phyloP scores from a whole-genome alignment of 331 rosid genomes.

The Phaseolus coccineus region DNA sequence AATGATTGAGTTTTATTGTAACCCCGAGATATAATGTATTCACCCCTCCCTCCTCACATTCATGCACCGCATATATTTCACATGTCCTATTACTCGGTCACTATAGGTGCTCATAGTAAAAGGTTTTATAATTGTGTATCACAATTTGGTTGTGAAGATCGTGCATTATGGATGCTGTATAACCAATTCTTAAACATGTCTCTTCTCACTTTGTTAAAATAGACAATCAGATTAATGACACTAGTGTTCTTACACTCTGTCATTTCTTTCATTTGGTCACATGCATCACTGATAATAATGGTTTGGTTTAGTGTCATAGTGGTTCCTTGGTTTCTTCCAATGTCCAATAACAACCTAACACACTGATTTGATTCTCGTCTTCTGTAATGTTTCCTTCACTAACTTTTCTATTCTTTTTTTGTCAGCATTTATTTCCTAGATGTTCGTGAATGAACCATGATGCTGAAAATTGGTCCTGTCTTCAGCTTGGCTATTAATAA shows the following conservation, averaged over 20 bases:
- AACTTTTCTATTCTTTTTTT: not conserved
- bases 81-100: not conserved
- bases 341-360: not conserved
- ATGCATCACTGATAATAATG: not conserved
- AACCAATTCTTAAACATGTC: not conserved
- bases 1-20: slow-evolving; percentile 17
- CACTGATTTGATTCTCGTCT: not conserved
- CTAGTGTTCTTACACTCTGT: not conserved
- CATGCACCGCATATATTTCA: not conserved
- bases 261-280: not conserved
- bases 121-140: not conserved
- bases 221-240: not conserved
- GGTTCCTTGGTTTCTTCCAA: not conserved
- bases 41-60: not conserved
- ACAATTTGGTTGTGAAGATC: not conserved
- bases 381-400: not conserved
- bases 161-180: not conserved
- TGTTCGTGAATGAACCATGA: no score
- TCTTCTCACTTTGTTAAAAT: not conserved
- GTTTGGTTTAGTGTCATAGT: not conserved
- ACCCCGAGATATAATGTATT: not conserved
- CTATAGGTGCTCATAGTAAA: slow-evolving; percentile 17
- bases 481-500: no score
- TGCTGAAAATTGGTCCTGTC: no score
- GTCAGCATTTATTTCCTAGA: not conserved